These are phyloP conservation scores for Penicillium nordicum DNA, from an alignment of 2,329 filamentous ascomycete genomes.

Conservation along the genomic window DNA sequence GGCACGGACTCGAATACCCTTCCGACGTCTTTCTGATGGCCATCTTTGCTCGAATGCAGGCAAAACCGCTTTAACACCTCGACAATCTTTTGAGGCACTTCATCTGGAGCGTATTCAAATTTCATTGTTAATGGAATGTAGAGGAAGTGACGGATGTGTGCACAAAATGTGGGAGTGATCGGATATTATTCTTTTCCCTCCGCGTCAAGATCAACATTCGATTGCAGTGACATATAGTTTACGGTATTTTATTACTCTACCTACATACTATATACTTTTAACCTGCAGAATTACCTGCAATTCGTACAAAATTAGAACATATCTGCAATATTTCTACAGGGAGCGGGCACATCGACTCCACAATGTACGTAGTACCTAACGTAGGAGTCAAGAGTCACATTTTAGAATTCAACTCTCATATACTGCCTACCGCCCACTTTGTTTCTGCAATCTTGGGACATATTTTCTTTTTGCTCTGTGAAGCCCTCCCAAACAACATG, in stretches of 20 bases:
- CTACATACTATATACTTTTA: background rate
- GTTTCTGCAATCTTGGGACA: background rate
- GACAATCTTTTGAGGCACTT: background rate
- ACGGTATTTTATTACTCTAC: background rate
- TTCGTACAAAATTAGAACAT: background rate
- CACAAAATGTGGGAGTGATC: background rate
- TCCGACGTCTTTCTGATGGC: background rate
- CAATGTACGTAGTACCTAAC: background rate
- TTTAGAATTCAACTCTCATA: background rate
- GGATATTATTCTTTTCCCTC: background rate
- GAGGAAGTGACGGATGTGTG: background rate
- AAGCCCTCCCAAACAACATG: background rate
- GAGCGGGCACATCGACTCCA: background rate
- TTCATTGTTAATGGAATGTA: background rate
- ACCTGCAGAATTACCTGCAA: background rate
- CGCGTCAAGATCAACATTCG: background rate
- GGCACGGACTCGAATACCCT: slow-evolving; percentile 1
- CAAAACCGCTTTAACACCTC: slow-evolving; percentile 3
- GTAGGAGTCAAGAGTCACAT: background rate
- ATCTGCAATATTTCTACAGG: background rate
- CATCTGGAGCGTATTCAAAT: slow-evolving; percentile 7
- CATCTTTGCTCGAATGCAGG: slow-evolving; percentile 1
- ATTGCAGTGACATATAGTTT: background rate
- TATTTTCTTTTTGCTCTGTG: background rate
- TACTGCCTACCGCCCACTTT: background rate